A percentile compares a stretch with the other conserved stretches of the same genome.
These are phyloP conservation scores for Cylindrotheca closterium DNA, from an alignment of 108 stramenopile genomes.

Conservation along the genomic window DNA sequence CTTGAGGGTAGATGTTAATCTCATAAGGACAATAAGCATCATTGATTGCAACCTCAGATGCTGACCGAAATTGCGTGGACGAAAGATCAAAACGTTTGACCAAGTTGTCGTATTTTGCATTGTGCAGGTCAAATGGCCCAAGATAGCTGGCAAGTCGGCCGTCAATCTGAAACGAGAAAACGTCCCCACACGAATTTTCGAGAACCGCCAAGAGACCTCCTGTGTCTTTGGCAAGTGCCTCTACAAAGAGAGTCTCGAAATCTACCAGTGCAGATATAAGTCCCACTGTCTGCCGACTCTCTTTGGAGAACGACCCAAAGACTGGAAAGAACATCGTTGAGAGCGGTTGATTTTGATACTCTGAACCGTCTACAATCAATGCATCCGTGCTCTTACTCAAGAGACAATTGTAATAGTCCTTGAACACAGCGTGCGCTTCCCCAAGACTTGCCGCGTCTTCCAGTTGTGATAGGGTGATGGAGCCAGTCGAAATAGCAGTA, in stretches of 20 bases:
- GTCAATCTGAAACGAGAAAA: slow-evolving; percentile 17
- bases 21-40: slow-evolving; percentile 17
- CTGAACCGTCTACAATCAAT: background rate
- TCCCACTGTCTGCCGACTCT: background rate
- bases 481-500: background rate
- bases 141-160: slow-evolving; percentile 14
- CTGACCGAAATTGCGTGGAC: background rate
- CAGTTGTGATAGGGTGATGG: background rate
- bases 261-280: slow-evolving; percentile 4
- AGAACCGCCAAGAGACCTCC: slow-evolving; percentile 18
- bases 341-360: background rate
- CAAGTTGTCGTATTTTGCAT: slow-evolving; percentile 6
- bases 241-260: slow-evolving; percentile 16
- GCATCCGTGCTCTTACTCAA: background rate
- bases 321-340: slow-evolving; percentile 4
- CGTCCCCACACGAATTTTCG: slow-evolving; percentile 15
- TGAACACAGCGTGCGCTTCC: background rate
- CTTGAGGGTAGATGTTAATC: slow-evolving; percentile 25
- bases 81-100: slow-evolving; percentile 6
- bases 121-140: slow-evolving; percentile 25
- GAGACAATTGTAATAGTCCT: background rate
- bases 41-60: slow-evolving; percentile 1
- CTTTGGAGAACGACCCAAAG: slow-evolving; percentile 4
- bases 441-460: background rate
- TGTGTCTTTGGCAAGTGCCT: slow-evolving; percentile 8